phyloP scores from a whole-genome alignment of 306 rosid genomes.

The Vigna unguiculata region DNA sequence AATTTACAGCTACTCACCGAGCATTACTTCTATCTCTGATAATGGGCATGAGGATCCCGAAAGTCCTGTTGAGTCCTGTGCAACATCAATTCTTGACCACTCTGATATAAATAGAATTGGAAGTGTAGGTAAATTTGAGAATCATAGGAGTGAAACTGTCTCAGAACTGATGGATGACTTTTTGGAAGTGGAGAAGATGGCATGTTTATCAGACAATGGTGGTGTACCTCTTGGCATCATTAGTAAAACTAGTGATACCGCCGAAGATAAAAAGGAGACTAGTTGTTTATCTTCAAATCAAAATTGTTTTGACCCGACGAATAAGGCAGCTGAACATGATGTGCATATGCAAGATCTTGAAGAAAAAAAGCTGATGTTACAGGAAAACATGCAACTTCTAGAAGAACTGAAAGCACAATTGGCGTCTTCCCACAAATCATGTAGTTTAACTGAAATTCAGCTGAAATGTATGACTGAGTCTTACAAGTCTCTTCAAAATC shows the following conservation, averaged over 20 bases:
- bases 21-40: conserved; percentile 74
- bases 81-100: conserved; percentile 58
- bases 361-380: conserved; percentile 53
- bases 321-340: conserved; percentile 55
- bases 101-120: conserved; percentile 57
- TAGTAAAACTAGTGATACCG: conserved; percentile 17
- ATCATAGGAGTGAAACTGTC: conserved; percentile 58
- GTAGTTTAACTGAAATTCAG: conserved; percentile 79
- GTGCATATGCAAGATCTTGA: conserved; percentile 62
- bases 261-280: conserved; percentile 1
- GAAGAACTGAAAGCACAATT: conserved; percentile 70
- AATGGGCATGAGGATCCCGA: conserved; percentile 73
- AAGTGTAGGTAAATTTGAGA: conserved; percentile 57
- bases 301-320: conserved; percentile 1
- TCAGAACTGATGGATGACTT: conserved; percentile 91
- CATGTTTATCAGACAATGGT: conserved; percentile 66
- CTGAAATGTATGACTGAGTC: conserved; percentile 94
- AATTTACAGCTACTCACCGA: conserved; percentile 69
- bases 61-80: conserved; percentile 71
- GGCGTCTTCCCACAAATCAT: conserved; percentile 67
- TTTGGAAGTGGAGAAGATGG: conserved; percentile 93
- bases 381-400: conserved; percentile 73
- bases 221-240: conserved; percentile 43
- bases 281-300: conserved; percentile 25
- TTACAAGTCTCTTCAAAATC: conserved; percentile 78